These are phyloP conservation scores for Aspergillus flavus DNA, from an alignment of 2,329 filamentous ascomycete genomes.

Conservation along the genomic window DNA sequence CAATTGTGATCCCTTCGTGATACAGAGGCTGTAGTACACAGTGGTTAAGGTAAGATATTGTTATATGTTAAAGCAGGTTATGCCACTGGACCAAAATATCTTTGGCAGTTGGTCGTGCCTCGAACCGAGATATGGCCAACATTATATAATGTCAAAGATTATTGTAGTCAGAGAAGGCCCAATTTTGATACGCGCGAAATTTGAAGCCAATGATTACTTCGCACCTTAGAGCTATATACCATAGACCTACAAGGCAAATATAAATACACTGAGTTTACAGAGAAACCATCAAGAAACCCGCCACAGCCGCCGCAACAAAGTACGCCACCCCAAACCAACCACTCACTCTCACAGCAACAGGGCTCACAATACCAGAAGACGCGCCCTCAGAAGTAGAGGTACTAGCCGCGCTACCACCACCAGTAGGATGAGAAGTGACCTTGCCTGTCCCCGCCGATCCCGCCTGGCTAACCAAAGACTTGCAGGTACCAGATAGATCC, in stretches of 20 bases:
- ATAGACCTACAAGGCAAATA: fast-evolving
- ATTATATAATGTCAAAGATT: no score
- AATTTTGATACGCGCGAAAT: neutral
- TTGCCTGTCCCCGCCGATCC: conserved; percentile 44
- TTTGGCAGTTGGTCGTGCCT: no score
- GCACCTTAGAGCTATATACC: neutral
- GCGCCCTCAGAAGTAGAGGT: conserved; percentile 34
- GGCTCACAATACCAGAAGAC: conserved; percentile 29
- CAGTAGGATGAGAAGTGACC: conserved; percentile 39
- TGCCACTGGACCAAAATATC: no score
- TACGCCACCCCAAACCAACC: conserved; percentile 47
- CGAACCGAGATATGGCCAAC: no score
- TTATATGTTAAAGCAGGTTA: no score
- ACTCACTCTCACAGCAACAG: conserved; percentile 42
- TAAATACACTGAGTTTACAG: conserved; percentile 36
- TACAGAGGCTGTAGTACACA: no score
- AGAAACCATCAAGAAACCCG: conserved; percentile 51
- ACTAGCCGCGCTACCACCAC: conserved; percentile 20
- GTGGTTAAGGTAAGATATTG: no score
- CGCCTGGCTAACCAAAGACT: conserved; percentile 40
- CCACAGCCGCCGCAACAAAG: conserved; percentile 44
- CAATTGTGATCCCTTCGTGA: no score
- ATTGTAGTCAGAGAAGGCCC: no score
- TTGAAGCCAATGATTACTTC: neutral
- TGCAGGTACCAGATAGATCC: conserved; percentile 35